Evolutionary conservation across 192 early-diverging fungal genomes (phyloP).

Genomic region (Haplosporangium gracile): DNA sequence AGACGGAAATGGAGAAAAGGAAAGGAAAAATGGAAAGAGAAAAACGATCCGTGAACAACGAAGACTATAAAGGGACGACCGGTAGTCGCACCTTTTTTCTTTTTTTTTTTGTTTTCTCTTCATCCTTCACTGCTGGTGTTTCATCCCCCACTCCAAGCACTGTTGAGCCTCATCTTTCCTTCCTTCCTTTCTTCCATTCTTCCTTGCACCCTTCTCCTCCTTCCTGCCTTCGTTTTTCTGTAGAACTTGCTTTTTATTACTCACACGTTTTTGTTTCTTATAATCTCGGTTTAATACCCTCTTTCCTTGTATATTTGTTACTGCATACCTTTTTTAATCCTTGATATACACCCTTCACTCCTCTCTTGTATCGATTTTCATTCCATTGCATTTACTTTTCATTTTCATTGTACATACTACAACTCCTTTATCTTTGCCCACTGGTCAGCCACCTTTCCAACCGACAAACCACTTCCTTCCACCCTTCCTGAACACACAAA

Average conservation of each 20-base stretch:
- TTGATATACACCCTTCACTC: no score
- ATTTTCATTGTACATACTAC: background rate
- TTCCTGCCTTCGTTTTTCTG: background rate
- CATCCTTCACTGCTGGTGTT: background rate
- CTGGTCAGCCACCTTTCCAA: background rate
- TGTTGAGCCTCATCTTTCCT: background rate
- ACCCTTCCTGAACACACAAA: background rate
- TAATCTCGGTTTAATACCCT: background rate
- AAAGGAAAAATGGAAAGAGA: background rate
- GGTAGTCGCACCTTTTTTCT: background rate
- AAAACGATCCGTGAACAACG: constrained; percentile 1
- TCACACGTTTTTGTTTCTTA: background rate
- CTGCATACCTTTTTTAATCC: background rate
- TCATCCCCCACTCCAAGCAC: background rate
- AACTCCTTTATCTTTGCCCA: background rate
- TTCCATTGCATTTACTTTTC: background rate
- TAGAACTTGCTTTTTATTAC: background rate
- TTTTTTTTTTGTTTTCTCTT: constrained; percentile 4
- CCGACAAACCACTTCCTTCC: background rate
- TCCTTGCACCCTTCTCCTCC: background rate
- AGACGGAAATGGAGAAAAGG: background rate
- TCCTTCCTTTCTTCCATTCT: background rate
- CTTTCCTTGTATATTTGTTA: background rate
- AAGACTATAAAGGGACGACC: background rate
- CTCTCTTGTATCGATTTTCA: background rate